These are phyloP conservation scores for Teunomyces cretensis DNA, from an alignment of 805 yeast genomes.

Conservation along the genomic window DNA sequence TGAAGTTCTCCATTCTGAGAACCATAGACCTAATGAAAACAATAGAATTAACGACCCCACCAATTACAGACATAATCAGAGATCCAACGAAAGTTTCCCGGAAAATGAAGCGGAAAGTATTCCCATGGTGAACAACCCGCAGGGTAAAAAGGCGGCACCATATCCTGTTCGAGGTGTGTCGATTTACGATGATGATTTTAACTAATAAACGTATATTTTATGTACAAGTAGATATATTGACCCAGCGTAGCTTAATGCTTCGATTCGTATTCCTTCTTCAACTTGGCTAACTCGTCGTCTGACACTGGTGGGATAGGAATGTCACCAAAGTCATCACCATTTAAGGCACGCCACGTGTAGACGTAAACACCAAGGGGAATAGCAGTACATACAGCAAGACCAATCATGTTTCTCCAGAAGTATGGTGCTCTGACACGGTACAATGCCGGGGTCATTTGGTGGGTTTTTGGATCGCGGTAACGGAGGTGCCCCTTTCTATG, in stretches of 20 bases:
- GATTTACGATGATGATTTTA: constrained; percentile 13
- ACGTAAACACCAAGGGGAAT: constrained; percentile 67
- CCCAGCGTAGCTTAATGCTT: background rate
- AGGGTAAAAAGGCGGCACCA: constrained; percentile 15
- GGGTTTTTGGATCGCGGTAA: constrained; percentile 62
- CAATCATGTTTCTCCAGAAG: constrained; percentile 71
- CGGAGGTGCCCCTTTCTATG: constrained; percentile 43
- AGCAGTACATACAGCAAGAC: constrained; percentile 58
- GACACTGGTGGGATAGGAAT: constrained; percentile 93
- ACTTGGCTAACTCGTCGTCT: constrained; percentile 69
- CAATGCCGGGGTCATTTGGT: constrained; percentile 91
- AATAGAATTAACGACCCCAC: too few relatives aligned
- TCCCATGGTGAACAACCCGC: background rate
- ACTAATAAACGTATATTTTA: constrained; percentile 3
- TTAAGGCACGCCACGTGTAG: constrained; percentile 62
- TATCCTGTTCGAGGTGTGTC: constrained; percentile 35
- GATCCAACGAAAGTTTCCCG: background rate
- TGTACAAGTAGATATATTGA: constrained; percentile 18
- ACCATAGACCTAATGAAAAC: too few relatives aligned
- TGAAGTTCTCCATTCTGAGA: too few relatives aligned
- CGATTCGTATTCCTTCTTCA: constrained; percentile 70
- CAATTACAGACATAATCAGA: too few relatives aligned
- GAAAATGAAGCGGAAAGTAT: background rate
- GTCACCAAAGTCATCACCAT: constrained; percentile 81
- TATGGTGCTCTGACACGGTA: constrained; percentile 86